Evolutionary conservation across 2,329 filamentous ascomycete genomes (phyloP).

Genomic region (Aureobasidium sp.): DNA sequence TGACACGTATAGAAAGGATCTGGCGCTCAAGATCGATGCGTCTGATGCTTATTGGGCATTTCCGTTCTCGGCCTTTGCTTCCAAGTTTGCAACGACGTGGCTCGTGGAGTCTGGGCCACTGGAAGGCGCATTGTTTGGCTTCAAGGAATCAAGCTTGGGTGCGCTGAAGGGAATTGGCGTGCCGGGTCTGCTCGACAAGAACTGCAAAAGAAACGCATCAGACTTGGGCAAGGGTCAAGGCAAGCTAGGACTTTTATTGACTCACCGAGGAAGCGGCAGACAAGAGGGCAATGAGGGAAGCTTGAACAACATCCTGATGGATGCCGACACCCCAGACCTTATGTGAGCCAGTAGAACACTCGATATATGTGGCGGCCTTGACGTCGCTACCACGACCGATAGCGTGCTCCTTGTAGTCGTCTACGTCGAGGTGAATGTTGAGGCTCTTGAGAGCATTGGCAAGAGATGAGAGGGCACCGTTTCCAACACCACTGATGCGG

Average conservation of each 20-base stretch:
- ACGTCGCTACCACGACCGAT: slow-evolving; percentile 72
- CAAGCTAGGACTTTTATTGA: slow-evolving; percentile 21
- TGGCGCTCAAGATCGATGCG: not conserved
- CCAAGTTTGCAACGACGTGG: slow-evolving; percentile 26
- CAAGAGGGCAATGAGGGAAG: slow-evolving; percentile 76
- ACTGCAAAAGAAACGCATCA: slow-evolving; percentile 43
- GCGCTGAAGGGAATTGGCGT: slow-evolving; percentile 60
- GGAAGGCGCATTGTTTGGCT: slow-evolving; percentile 24
- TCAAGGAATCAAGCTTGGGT: slow-evolving; percentile 36
- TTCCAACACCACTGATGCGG: slow-evolving; percentile 70
- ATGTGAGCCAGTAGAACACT: slow-evolving; percentile 65
- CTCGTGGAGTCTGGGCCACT: slow-evolving; percentile 26
- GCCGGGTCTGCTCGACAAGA: slow-evolving; percentile 61
- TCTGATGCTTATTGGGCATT: not conserved
- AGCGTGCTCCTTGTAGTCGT: slow-evolving; percentile 94
- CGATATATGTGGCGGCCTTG: slow-evolving; percentile 92
- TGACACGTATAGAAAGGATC: not conserved
- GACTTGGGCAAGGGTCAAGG: not conserved
- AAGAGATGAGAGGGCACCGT: slow-evolving; percentile 83
- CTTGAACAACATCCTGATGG: slow-evolving; percentile 87
- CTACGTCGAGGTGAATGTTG: slow-evolving; percentile 81
- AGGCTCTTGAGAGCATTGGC: slow-evolving; percentile 72
- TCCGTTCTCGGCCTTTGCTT: slow-evolving; percentile 19
- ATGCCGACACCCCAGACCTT: slow-evolving; percentile 88
- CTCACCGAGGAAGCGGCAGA: slow-evolving; percentile 80